A percentile compares a stretch with the other conserved stretches of the same genome.
Evolutionary conservation across 768 basidiomycete species (phyloP).

Genomic region (Tulasnella sp.): DNA sequence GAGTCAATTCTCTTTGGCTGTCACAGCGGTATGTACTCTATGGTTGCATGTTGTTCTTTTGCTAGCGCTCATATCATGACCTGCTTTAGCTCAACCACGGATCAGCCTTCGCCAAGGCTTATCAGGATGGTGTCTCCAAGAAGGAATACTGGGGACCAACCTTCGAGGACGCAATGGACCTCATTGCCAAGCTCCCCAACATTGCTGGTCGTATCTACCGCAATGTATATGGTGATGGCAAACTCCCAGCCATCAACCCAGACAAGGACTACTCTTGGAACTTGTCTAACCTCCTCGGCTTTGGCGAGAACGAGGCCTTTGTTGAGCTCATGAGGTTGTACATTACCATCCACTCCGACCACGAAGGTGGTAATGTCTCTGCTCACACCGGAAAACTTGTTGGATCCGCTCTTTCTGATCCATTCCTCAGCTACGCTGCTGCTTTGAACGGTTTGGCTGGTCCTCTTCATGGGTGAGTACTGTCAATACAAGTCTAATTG

Average conservation of each 20-base stretch:
- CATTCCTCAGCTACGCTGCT: slow-evolving; percentile 88
- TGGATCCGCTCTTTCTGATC: slow-evolving; percentile 91
- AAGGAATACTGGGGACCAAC: slow-evolving; percentile 95
- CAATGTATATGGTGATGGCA: slow-evolving; percentile 78
- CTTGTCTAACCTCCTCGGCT: slow-evolving; percentile 80
- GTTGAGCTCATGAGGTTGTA: slow-evolving; percentile 92
- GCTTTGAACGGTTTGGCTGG: slow-evolving; percentile 94
- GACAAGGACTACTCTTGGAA: slow-evolving; percentile 84
- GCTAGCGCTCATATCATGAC: slow-evolving; percentile 6
- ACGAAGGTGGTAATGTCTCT: slow-evolving; percentile 97
- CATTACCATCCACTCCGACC: slow-evolving; percentile 95
- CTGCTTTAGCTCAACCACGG: slow-evolving; percentile 85
- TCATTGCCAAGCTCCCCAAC: slow-evolving; percentile 93
- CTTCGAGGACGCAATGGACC: slow-evolving; percentile 81
- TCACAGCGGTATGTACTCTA: slow-evolving; percentile 58
- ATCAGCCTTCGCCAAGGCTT: slow-evolving; percentile 92
- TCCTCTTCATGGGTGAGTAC: slow-evolving; percentile 65
- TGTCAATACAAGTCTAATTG: neutral
- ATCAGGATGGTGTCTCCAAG: slow-evolving; percentile 83
- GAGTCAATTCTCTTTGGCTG: slow-evolving; percentile 95
- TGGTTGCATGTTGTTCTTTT: neutral
- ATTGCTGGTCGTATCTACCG: slow-evolving; percentile 89
- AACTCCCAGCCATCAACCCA: slow-evolving; percentile 71
- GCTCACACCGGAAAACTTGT: slow-evolving; percentile 89
- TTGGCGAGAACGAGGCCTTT: slow-evolving; percentile 73